phyloP scores from a whole-genome alignment of 495 filamentous ascomycete species.

The Trichoderma asperelloides region DNA sequence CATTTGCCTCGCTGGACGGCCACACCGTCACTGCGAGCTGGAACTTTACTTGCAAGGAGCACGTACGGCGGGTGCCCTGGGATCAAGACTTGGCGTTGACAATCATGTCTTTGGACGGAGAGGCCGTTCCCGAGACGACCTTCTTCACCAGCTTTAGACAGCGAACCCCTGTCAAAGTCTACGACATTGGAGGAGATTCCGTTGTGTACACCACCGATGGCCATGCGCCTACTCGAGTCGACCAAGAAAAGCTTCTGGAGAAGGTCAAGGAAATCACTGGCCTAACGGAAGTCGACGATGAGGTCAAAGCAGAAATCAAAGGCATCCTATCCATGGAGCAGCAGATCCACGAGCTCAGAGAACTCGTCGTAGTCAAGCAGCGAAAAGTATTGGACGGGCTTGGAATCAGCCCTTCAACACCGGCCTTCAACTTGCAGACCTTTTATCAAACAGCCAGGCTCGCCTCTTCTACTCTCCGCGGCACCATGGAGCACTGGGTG shows the following conservation, averaged over 20 bases:
- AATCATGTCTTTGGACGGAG: conserved; percentile 31
- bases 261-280: conserved; percentile 6
- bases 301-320: not conserved
- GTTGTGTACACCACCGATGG: not conserved
- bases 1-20: conserved; percentile 20
- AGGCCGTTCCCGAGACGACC: conserved; percentile 24
- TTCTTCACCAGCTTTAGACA: conserved; percentile 42
- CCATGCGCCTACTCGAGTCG: not conserved
- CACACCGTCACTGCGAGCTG: conserved; percentile 29
- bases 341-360: not conserved
- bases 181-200: conserved; percentile 23
- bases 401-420: not conserved
- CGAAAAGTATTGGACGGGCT: not conserved
- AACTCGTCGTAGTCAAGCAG: not conserved
- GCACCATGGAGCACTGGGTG: conserved; percentile 4
- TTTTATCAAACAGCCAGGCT: not conserved
- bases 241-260: conserved; percentile 8
- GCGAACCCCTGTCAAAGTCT: conserved; percentile 29
- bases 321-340: not conserved
- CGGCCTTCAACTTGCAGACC: not conserved
- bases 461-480: not conserved
- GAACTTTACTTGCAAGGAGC: conserved; percentile 36
- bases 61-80: conserved; percentile 29
- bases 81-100: conserved; percentile 39
- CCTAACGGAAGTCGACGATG: not conserved